Evolutionary conservation across 805 yeast genomes (phyloP), one percentile per base, ranked within the genome.

Genomic region (Lipomyces yamadae): DNA sequence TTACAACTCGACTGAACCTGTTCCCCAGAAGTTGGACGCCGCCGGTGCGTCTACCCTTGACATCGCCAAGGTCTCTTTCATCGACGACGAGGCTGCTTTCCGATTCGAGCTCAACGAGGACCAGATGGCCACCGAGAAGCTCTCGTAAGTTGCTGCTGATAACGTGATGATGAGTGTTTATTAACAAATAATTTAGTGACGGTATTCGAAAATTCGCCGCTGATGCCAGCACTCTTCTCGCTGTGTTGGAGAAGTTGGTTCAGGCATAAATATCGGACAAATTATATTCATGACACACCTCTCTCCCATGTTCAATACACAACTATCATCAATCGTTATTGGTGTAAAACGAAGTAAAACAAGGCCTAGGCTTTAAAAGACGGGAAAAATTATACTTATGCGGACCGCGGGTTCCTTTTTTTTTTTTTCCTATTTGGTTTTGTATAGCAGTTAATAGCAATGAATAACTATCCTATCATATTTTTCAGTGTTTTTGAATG

Each of bases 131-230:
- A 92, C 97, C 73, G 98, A 92, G 84, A 95, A 95, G 85, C 87
- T 95, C 78, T 82, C 97, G 61, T 56, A 62, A 32, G 63, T 61
- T 7, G 24, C n/a, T n/a, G 37, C 30, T 32, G 13, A 30, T 39
- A 34, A n/a, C 37, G 18, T 60, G 1, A 34, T n/a, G 42, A 24
- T 24, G 8, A 29, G 6, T 37, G 35, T 30, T 37, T 15, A 11
- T 35, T 52, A 57, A 57, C n/a, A 10, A 18, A 3, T n/a, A 24
- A 24, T 37, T 10, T 52, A 61, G 63, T 75, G 97, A 95, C 79
- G 99, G 99, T 86, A 95, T 95, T 83, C 90, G 98, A 86, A 87
- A 88, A 80, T 95, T 95, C 82, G 91, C 97, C 75, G 94, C 90
- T 80, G 99, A 95, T 80, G 89, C 96, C 76, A 87, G 82, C 75